Conservation (phyloP, 768 basidiomycete species). For the Candolleomyces aberdarensis region DNA sequence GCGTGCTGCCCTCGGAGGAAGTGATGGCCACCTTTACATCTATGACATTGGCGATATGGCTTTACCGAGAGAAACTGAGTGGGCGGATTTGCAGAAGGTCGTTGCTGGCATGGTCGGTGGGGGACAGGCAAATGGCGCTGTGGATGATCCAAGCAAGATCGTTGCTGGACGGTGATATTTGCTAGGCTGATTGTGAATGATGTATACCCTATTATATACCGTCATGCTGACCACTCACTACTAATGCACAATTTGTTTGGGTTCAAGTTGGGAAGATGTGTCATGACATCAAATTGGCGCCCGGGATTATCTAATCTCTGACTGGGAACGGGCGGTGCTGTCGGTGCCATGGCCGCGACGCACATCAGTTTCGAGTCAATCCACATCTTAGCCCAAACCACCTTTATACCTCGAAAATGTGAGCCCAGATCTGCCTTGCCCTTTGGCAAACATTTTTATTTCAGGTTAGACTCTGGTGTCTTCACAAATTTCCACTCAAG, state of each 20-base stretch:
- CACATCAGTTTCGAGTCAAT: background rate
- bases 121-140: conserved; percentile 44
- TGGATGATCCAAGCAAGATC: conserved; percentile 25
- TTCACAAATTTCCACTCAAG: background rate
- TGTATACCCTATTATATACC: no score
- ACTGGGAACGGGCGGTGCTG: no score
- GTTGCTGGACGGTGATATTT: conserved; percentile 28
- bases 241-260: no score
- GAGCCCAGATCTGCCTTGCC: background rate
- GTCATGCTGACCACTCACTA: no score
- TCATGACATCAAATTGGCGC: no score
- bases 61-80: conserved; percentile 85
- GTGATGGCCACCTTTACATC: conserved; percentile 89
- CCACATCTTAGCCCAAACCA: background rate
- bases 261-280: no score
- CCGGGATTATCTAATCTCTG: no score
- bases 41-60: conserved; percentile 95
- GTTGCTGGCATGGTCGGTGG: conserved; percentile 69
- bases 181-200: background rate
- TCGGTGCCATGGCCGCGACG: no score
- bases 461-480: background rate
- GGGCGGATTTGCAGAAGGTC: conserved; percentile 90
- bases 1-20: conserved; percentile 85
- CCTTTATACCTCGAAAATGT: background rate
- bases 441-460: background rate